Evolutionary conservation across 2,329 filamentous ascomycete species (phyloP).

Genomic region (Boeremia exigua): DNA sequence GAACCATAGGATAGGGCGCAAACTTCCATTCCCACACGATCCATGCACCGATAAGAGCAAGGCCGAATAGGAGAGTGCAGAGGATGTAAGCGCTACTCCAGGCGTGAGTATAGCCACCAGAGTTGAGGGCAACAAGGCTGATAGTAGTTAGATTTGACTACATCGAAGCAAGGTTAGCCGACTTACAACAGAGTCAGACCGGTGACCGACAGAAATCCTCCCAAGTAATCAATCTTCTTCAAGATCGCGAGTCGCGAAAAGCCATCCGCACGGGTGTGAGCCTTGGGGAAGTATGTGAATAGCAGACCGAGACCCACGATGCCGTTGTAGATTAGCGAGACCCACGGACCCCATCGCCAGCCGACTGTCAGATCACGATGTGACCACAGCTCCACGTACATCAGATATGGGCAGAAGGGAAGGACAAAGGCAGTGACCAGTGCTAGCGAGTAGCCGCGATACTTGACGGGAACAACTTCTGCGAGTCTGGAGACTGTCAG

Average conservation of each 20-base stretch:
- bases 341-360: conserved; percentile 48
- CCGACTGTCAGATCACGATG: conserved; percentile 30
- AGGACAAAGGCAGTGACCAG: conserved; percentile 44
- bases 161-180: neutral
- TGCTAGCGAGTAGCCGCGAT: conserved; percentile 43
- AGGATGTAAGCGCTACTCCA: conserved; percentile 50
- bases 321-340: conserved; percentile 40
- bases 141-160: neutral
- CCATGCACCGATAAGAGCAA: conserved; percentile 43
- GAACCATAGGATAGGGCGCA: conserved; percentile 50
- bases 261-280: conserved; percentile 41
- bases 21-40: conserved; percentile 48
- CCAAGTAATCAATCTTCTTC: conserved; percentile 42
- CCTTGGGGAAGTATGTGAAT: conserved; percentile 42
- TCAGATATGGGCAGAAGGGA: conserved; percentile 44
- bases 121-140: conserved; percentile 49
- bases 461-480: conserved; percentile 43
- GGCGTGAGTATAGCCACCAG: conserved; percentile 49
- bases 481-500: conserved; percentile 32
- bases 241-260: conserved; percentile 38
- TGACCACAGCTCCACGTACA: conserved; percentile 41
- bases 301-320: conserved; percentile 38
- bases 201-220: conserved; percentile 38
- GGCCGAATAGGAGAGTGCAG: conserved; percentile 45
- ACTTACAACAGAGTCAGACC: conserved; percentile 44